Evolutionary conservation across 1,139 yeast species (phyloP).

Genomic region (Blastobotrys proliferans): DNA sequence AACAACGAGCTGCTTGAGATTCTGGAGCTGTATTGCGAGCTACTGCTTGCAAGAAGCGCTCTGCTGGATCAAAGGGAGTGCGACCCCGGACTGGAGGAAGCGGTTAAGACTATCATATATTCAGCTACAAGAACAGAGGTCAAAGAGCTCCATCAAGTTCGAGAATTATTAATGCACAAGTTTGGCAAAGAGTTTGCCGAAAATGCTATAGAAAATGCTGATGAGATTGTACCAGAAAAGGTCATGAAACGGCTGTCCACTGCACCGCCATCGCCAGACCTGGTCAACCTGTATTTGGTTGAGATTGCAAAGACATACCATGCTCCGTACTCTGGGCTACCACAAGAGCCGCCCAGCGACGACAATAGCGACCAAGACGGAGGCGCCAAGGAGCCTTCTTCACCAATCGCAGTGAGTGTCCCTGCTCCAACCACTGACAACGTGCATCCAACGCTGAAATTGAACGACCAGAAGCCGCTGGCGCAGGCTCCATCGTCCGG

Average conservation of each 20-base stretch:
- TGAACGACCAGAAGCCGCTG: neutral
- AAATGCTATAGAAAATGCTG: constrained; percentile 57
- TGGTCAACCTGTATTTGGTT: constrained; percentile 65
- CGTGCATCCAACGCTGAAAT: neutral
- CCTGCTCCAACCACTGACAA: constrained; percentile 44
- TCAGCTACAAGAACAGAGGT: constrained; percentile 72
- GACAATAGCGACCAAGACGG: constrained; percentile 25
- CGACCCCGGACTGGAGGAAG: constrained; percentile 67
- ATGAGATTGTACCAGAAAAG: constrained; percentile 58
- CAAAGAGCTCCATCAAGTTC: constrained; percentile 59
- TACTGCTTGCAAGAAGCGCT: constrained; percentile 69
- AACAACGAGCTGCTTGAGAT: constrained; percentile 77
- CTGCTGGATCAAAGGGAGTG: constrained; percentile 49
- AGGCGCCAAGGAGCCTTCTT: constrained; percentile 18
- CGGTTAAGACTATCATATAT: constrained; percentile 65
- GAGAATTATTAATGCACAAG: constrained; percentile 58
- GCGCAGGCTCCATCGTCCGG: constrained; percentile 9
- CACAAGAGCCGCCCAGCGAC: constrained; percentile 28
- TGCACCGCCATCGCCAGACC: constrained; percentile 60
- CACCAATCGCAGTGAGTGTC: constrained; percentile 44
- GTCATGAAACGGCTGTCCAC: constrained; percentile 59
- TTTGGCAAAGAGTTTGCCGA: constrained; percentile 65
- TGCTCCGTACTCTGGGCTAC: constrained; percentile 58
- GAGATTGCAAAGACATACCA: constrained; percentile 81
- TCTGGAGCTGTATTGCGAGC: constrained; percentile 78